Evolutionary conservation across 73 alveolate genomes (phyloP), one percentile per base, ranked within the genome.

Genomic region (Tetrahymena thermophila): DNA sequence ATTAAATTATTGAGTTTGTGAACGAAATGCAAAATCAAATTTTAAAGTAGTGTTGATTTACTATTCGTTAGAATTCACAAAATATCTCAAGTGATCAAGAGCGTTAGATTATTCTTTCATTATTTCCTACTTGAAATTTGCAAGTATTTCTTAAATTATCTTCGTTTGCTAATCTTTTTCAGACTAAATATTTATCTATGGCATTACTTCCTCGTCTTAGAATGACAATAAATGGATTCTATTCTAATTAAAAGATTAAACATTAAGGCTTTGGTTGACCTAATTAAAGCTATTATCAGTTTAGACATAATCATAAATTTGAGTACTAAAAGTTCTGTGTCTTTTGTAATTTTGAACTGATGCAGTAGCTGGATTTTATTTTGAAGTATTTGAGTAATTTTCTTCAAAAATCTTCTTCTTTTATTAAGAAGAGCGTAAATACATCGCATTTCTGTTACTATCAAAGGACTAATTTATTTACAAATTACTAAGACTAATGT

Each of bases 51-150:
- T 71, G 35, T 71, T 71, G 89, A 71, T 9, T 71, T 71, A 71
- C 89, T 71, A 71, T 71, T 71, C 89, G 89, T 71, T 71, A 71
- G 89, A 71, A 71, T 71, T 71, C 89, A 71, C 89, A 71, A 71
- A 71, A 25, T 71, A 71, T 71, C 89, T 71, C 89, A 71, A 71
- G 17, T 71, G 89, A 71, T 71, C 89, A 71, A 71, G 37, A 71
- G 89, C 89, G 89, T 71, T 71, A 71, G 89, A 71, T 71, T 71
- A 71, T 28, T 71, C 89, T 71, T 71, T 71, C 35, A 31, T 71
- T 19, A 71, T 71, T 25, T 71, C 89, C 40, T 71, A 7, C 37
- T 71, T 71, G 89, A 71, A 71, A 28, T 17, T 28, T 19, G 37
- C 7, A 31, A 71, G 89, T 2, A 71, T 71, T 0, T 71, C 89